Evolutionary conservation across 306 rosid species (phyloP), one percentile per base, ranked within the genome.

Genomic region (Fragaria ananassa): DNA sequence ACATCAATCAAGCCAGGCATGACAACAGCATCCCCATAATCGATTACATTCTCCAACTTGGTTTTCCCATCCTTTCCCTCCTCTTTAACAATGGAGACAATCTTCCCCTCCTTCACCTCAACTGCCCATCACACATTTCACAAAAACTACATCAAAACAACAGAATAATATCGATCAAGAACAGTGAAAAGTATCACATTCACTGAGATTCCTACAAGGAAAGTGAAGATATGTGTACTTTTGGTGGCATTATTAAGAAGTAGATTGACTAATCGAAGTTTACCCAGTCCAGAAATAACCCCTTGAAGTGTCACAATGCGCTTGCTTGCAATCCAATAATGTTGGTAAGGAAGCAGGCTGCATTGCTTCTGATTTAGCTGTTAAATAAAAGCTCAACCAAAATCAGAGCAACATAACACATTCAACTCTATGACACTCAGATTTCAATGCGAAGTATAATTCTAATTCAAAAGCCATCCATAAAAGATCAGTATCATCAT

Each of bases 1-100:
- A 89, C 91, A 71, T 95, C 99, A 79, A 92, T 88, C 86, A 95
- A 77, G 81, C 99, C 99, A 62, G 97, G 99, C 97, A 92, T 89
- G 74, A 95, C 77, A 80, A 92, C 96, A 70, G 97, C 89, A 41
- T 95, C 93, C 79, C 88, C 89, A 74, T 90, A 95, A 81, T 90
- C 96, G 80, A 90, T 72, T 44, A 90, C 81, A 63, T 85, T 78
- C 47, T 67, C 79, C 15, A 76, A 79, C 83, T 39, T 63, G 77
- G 85, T 81, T 70, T 72, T 80, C 71, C 76, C 85, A 27, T 76
- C 69, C 75, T 77, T 82, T 29, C 78, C 86, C 76, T 86, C 85
- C 76, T 87, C 96, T 86, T 85, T 86, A 56, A 90, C 77, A 34
- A 95, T 53, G 60, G 97, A 85, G 8, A 31, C 63, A 31, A 95